A percentile compares a stretch with the other conserved stretches of the same genome.
phyloP scores from a whole-genome alignment of 176 grass and related monocot genomes.

The Calamus simplicifolius region DNA sequence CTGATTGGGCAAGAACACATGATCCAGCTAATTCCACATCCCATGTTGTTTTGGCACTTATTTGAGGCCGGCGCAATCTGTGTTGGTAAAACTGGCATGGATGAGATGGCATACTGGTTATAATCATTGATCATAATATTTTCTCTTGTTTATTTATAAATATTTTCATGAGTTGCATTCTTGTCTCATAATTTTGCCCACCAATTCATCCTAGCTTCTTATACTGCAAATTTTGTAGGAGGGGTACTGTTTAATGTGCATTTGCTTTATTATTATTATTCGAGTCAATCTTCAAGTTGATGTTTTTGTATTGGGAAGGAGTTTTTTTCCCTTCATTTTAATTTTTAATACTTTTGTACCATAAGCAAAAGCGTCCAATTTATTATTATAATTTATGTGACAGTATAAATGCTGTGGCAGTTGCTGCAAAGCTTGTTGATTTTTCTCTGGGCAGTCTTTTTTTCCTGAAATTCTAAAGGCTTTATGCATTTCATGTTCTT shows the following conservation, averaged over 20 bases:
- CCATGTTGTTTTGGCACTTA: constrained; percentile 47
- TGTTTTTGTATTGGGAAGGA: no score
- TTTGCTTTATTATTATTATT: no score
- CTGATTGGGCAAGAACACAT: constrained; percentile 70
- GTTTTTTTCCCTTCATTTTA: no score
- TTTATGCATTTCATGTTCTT: background rate
- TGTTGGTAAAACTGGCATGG: constrained; percentile 80
- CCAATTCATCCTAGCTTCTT: no score
- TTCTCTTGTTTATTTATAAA: background rate
- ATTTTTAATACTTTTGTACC: no score
- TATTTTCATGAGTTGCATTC: no score
- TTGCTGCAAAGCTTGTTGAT: constrained; percentile 57
- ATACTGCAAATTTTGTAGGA: no score
- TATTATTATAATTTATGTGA: background rate
- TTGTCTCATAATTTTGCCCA: no score
- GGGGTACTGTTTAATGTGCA: no score
- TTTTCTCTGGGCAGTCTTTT: constrained; percentile 53
- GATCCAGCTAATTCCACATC: constrained; percentile 44
- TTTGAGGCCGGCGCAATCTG: constrained; percentile 58
- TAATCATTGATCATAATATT: background rate
- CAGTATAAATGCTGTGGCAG: constrained; percentile 78
- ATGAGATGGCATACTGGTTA: constrained; percentile 89
- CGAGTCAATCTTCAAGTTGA: no score
- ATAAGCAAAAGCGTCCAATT: no score
- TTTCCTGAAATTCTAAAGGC: background rate